These are phyloP conservation scores for Neonectria neomacrospora DNA, from an alignment of 2,329 filamentous ascomycete genomes.

Conservation along the genomic window DNA sequence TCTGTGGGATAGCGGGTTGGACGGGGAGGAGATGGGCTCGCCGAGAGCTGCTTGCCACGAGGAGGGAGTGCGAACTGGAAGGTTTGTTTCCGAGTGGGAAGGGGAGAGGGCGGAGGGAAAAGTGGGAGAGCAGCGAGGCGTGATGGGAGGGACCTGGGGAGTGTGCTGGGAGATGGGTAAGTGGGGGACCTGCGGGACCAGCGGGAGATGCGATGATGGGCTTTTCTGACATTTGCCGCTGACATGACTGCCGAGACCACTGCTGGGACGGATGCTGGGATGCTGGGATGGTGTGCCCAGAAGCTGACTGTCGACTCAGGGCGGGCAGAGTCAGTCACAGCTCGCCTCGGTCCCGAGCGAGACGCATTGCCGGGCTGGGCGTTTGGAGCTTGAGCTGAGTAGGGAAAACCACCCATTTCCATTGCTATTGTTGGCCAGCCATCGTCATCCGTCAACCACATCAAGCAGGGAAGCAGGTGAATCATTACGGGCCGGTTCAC, in stretches of 20 bases:
- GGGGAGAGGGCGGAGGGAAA: background rate
- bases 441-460: background rate
- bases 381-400: no score
- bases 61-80: background rate
- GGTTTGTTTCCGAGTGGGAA: background rate
- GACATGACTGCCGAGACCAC: no score
- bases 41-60: background rate
- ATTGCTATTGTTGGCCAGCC: background rate
- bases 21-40: background rate
- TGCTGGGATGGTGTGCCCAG: no score
- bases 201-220: background rate
- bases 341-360: background rate
- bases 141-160: no score
- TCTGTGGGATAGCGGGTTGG: background rate
- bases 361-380: background rate
- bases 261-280: no score
- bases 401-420: background rate
- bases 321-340: background rate
- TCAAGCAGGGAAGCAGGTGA: background rate
- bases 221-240: background rate
- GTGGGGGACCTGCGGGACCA: no score
- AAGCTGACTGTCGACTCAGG: background rate
- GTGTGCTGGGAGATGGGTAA: background rate
- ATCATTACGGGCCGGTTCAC: no score
- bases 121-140: background rate